Evolutionary conservation across 495 filamentous ascomycete species (phyloP).

Genomic region (Cetradonia linearis): DNA sequence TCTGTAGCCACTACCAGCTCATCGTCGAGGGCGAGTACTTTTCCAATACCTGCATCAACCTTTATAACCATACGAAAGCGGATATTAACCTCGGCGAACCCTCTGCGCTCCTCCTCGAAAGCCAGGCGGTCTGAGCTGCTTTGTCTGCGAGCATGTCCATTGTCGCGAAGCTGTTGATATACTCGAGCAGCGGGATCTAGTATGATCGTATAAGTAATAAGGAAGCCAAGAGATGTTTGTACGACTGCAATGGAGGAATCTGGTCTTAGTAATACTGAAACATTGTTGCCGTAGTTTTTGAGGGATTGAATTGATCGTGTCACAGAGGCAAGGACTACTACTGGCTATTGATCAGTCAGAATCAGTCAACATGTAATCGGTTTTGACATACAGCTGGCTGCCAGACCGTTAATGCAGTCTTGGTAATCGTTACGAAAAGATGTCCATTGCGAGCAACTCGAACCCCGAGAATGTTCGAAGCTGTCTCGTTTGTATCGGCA

Average conservation of each 20-base stretch:
- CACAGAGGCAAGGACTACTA: constrained; percentile 75
- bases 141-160: constrained; percentile 56
- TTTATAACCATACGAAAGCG: constrained; percentile 97
- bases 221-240: constrained; percentile 77
- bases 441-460: constrained; percentile 72
- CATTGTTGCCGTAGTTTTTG: constrained; percentile 73
- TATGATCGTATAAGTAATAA: constrained; percentile 91
- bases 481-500: constrained; percentile 18
- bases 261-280: constrained; percentile 74
- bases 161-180: constrained; percentile 69
- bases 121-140: constrained; percentile 53
- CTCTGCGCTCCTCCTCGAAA: constrained; percentile 56
- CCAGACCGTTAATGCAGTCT: constrained; percentile 77
- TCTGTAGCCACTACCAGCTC: constrained; percentile 89
- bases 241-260: constrained; percentile 86
- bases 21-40: constrained; percentile 80
- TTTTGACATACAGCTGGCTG: constrained; percentile 73
- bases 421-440: constrained; percentile 81
- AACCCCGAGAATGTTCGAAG: constrained; percentile 53
- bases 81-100: constrained; percentile 75
- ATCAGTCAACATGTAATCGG: constrained; percentile 17
- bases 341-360: constrained; percentile 54
- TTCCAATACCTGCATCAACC: constrained; percentile 87
- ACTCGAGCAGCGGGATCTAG: constrained; percentile 71
- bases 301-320: constrained; percentile 70